Evolutionary conservation across 2,329 filamentous ascomycete species (phyloP).

Genomic region (Claviceps purpurea): DNA sequence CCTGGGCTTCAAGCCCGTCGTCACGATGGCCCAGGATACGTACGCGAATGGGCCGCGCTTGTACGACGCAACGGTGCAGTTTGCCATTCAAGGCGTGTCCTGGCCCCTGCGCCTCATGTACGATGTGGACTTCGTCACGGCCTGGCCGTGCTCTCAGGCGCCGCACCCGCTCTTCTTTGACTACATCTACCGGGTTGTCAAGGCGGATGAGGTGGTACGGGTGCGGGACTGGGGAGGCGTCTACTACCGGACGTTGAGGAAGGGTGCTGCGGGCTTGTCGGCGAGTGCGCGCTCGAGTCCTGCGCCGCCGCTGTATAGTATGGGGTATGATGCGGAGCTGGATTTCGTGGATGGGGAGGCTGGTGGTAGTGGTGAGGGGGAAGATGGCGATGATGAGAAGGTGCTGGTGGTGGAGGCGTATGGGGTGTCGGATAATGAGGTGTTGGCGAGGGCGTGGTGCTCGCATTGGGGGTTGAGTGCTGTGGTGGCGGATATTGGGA

Average conservation of each 20-base stretch:
- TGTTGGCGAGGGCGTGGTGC: conserved; percentile 65
- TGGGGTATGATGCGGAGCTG: conserved; percentile 9
- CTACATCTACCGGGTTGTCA: conserved; percentile 46
- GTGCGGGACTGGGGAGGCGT: conserved; percentile 51
- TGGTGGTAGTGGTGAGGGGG: conserved; percentile 27
- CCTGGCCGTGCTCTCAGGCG: conserved; percentile 49
- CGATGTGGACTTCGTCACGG: conserved; percentile 53
- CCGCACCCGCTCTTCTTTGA: conserved; percentile 62
- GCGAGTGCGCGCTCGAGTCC: conserved; percentile 23
- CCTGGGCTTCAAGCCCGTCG: conserved; percentile 40
- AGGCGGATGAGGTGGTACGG: conserved; percentile 50
- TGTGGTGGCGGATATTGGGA: conserved; percentile 53
- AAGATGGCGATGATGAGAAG: conserved; percentile 43
- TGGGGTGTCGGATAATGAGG: conserved; percentile 62
- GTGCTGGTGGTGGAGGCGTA: conserved; percentile 62
- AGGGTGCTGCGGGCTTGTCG: conserved; percentile 5
- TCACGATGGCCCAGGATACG: conserved; percentile 15
- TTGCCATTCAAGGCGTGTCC: conserved; percentile 48
- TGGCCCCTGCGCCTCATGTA: conserved; percentile 51
- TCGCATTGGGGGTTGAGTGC: conserved; percentile 62
- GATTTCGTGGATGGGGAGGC: conserved; percentile 18
- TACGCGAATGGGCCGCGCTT: conserved; percentile 24
- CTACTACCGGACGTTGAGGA: conserved; percentile 17
- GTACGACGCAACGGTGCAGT: conserved; percentile 49
- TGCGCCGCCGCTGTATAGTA: conserved; percentile 13